A percentile compares a stretch with the other conserved stretches of the same genome.
phyloP scores from a whole-genome alignment of 805 yeast genomes.

The Metahyphopichia silvanorum region DNA sequence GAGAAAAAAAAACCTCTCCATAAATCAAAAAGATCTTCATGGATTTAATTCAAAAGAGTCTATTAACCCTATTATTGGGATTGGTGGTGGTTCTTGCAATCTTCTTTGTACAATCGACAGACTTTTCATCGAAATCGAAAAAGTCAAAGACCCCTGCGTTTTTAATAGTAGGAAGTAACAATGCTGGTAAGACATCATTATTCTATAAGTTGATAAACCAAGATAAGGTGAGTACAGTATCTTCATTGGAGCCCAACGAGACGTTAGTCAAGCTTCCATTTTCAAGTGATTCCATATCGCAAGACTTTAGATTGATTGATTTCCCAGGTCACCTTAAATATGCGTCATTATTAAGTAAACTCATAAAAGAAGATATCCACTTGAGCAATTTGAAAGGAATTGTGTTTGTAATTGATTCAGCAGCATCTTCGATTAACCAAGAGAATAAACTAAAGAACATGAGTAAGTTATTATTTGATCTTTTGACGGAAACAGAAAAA shows the following conservation, averaged over 20 bases:
- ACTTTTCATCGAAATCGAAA: slow-evolving; percentile 9
- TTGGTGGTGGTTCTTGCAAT: slow-evolving; percentile 19
- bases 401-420: slow-evolving; percentile 73
- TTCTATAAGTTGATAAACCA: slow-evolving; percentile 28
- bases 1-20: too few relatives aligned
- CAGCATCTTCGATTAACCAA: slow-evolving; percentile 50
- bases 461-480: slow-evolving; percentile 55
- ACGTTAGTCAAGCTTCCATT: slow-evolving; percentile 30
- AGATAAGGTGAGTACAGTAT: slow-evolving; percentile 23
- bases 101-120: slow-evolving; percentile 19
- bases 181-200: slow-evolving; percentile 65
- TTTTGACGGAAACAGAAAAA: slow-evolving; percentile 62
- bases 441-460: slow-evolving; percentile 33
- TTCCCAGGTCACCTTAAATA: slow-evolving; percentile 88
- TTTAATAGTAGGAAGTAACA: slow-evolving; percentile 61
- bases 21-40: too few relatives aligned
- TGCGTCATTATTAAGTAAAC: slow-evolving; percentile 51
- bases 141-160: slow-evolving; percentile 48
- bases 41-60: slow-evolving; percentile 25
- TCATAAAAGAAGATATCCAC: slow-evolving; percentile 39
- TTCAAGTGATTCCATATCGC: slow-evolving; percentile 29
- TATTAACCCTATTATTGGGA: slow-evolving; percentile 25
- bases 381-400: slow-evolving; percentile 57
- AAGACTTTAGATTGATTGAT: slow-evolving; percentile 58
- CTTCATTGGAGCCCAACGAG: slow-evolving; percentile 37